Base-by-base conservation (phyloP, 768 basidiomycete species). In the Mycena pura region DNA sequence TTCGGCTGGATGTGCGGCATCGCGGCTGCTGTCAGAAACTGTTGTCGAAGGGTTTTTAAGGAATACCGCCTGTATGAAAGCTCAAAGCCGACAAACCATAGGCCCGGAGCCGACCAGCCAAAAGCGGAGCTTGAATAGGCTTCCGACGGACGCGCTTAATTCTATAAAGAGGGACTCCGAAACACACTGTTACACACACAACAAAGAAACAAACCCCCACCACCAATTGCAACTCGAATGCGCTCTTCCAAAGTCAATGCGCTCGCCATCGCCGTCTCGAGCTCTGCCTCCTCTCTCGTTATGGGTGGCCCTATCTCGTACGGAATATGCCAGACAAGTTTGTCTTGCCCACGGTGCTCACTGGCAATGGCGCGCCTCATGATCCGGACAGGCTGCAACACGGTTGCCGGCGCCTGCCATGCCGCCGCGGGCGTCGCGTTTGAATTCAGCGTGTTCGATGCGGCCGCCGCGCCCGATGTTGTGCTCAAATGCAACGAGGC, bases 311-410 rank as follows among this genome's bases (percentile, higher is more conserved):
- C 73, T 1, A 63, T 80, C 51, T 73, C 76, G 11, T 80, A 81
- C 49, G 80, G 70, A 1, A 50, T 75, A 10, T 81, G 80, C 63
- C 80, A 82, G 62, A 80, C 78, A 0, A 78, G 80, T 74, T 57
- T 25, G 74, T 38, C 14, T 25, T 36, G 24, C 21, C 3, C 25
- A 25, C 24, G 22, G 27, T 8, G 9, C 13, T 25, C 32, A n/a
- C 8, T 5, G 1, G 28, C n/a, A 29, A 7, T 6, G 8, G 22
- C 15, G 15, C 29, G 32, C 45, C 47, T 14, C 39, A 15, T 21
- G 21, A 15, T 19, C 5, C 11, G 13, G n/a, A n/a, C 32, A 75
- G 74, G 73, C 4, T 76, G 79, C 58, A 79, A 78, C 56, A 61
- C 67, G 28, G 55, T 78, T 13, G 76, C 69, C 6, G 78, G 77